These are phyloP conservation scores for Spathaspora passalidarum DNA, from an alignment of 805 yeast species.

Conservation along the genomic window DNA sequence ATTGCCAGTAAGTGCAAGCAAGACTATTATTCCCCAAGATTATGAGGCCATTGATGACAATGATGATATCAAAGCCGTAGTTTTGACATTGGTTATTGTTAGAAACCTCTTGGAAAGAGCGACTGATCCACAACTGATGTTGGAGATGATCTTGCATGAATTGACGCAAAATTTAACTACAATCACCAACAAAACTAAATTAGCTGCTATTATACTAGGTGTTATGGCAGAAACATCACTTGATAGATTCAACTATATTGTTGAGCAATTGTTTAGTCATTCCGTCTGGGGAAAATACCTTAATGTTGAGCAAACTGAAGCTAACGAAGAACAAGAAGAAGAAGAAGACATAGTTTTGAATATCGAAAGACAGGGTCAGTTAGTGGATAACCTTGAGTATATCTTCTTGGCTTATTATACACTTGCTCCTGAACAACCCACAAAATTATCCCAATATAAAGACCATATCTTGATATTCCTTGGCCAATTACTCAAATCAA, in stretches of 20 bases:
- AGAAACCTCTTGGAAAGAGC: conserved; percentile 41
- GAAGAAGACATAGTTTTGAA: conserved; percentile 35
- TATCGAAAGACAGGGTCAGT: conserved; percentile 54
- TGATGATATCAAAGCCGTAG: conserved; percentile 33
- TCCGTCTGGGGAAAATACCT: conserved; percentile 43
- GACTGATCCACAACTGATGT: conserved; percentile 31
- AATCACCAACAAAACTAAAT: conserved; percentile 55
- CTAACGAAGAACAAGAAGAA: conserved; percentile 12
- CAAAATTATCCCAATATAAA: conserved; percentile 45
- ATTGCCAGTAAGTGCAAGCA: conserved; percentile 20
- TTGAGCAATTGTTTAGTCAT: conserved; percentile 30
- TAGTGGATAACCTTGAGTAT: conserved; percentile 59
- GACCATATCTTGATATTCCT: conserved; percentile 67
- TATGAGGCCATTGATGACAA: conserved; percentile 26
- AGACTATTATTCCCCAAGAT: conserved; percentile 23
- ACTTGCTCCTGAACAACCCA: conserved; percentile 6
- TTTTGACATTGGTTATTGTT: conserved; percentile 36
- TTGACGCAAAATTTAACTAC: conserved; percentile 49
- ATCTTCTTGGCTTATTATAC: conserved; percentile 48
- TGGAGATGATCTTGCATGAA: conserved; percentile 41
- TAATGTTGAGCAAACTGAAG: conserved; percentile 16
- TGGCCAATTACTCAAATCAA: conserved; percentile 68
- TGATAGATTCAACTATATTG: conserved; percentile 45
- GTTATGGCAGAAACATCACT: conserved; percentile 49
- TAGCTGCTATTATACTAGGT: conserved; percentile 59